A percentile compares a stretch with the other conserved stretches of the same genome.
These are phyloP conservation scores for Colletotrichum nymphaeae DNA, from an alignment of 2,329 filamentous ascomycete genomes.

Conservation along the genomic window DNA sequence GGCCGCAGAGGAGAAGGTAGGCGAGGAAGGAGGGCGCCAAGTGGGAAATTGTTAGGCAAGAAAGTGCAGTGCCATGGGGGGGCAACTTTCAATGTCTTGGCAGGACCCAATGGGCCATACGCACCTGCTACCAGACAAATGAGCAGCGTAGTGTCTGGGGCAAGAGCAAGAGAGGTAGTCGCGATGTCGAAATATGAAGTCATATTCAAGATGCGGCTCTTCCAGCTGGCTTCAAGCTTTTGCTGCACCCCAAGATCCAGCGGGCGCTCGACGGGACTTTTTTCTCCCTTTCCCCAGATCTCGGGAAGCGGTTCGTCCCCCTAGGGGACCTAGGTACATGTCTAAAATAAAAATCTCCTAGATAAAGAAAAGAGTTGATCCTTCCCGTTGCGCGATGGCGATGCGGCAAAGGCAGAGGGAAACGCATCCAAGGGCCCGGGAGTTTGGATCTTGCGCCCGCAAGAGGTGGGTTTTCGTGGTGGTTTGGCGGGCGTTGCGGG, in stretches of 20 bases:
- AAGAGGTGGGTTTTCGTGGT: constrained; percentile 31
- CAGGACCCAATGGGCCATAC: not conserved
- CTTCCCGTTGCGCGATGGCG: not conserved
- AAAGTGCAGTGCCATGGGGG: not conserved
- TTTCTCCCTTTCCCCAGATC: constrained; percentile 17
- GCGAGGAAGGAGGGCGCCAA: not conserved
- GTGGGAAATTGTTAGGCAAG: constrained; percentile 24
- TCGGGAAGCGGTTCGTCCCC: constrained; percentile 13
- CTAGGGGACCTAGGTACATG: constrained; percentile 2
- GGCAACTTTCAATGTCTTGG: constrained; percentile 2
- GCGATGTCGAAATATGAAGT: not conserved
- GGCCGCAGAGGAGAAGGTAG: not conserved
- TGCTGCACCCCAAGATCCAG: not conserved
- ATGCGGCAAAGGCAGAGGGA: not conserved
- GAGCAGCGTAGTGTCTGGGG: too few species aligned
- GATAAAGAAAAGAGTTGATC: not conserved
- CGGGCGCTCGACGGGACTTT: not conserved
- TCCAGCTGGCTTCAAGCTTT: not conserved
- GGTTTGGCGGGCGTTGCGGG: constrained; percentile 29
- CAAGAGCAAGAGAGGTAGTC: not conserved
- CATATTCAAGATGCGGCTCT: constrained; percentile 22
- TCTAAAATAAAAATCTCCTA: not conserved
- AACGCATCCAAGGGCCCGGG: not conserved
- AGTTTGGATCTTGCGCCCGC: constrained; percentile 33
- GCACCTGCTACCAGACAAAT: not conserved